These are phyloP conservation scores for Wallacemonas rigidus DNA, from an alignment of 208 protist genomes.

Conservation along the genomic window DNA sequence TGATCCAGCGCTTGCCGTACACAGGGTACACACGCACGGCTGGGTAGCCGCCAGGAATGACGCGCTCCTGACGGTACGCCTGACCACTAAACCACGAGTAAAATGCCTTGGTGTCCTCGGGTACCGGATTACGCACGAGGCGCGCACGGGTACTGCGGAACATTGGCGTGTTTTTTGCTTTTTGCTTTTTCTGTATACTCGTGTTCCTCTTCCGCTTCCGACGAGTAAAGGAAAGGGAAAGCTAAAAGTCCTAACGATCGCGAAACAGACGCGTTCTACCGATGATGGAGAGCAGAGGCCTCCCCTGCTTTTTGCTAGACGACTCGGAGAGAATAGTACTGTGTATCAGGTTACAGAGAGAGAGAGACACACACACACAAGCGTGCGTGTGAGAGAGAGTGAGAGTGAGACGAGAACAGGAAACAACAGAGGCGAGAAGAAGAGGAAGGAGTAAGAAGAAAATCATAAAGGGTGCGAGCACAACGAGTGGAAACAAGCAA, in stretches of 20 bases:
- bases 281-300: not conserved
- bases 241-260: not conserved
- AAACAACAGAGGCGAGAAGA: too few relatives aligned
- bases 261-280: not conserved
- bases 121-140: slow-evolving; percentile 86
- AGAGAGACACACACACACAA: not conserved
- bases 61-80: slow-evolving; percentile 89
- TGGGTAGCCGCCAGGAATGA: slow-evolving; percentile 86
- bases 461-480: too few relatives aligned
- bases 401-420: too few relatives aligned
- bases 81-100: slow-evolving; percentile 91
- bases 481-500: too few relatives aligned
- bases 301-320: not conserved
- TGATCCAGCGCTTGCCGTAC: slow-evolving; percentile 92
- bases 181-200: slow-evolving; percentile 5
- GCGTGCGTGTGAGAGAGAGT: too few relatives aligned
- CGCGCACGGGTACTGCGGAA: slow-evolving; percentile 46
- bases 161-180: slow-evolving; percentile 30
- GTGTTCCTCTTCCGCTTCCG: not conserved
- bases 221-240: not conserved
- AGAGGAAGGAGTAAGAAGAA: too few relatives aligned
- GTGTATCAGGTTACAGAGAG: not conserved
- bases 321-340: not conserved
- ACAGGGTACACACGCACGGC: slow-evolving; percentile 88
- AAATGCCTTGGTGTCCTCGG: slow-evolving; percentile 87